Evolutionary conservation across 805 yeast genomes (phyloP).

Genomic region (Candida parachauliodes): DNA sequence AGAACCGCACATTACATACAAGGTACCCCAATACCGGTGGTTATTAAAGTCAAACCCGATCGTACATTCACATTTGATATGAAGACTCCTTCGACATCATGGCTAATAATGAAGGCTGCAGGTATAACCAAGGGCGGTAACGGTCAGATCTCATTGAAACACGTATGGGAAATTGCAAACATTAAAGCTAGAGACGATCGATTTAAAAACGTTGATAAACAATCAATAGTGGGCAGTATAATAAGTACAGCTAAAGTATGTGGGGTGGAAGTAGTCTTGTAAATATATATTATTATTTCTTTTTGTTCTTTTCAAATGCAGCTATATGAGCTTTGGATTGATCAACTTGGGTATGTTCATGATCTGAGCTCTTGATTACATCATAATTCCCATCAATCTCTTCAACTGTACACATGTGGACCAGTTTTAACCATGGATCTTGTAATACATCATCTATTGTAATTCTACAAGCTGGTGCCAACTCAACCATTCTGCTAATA

Average conservation of each 20-base stretch:
- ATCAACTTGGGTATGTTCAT: slow-evolving; percentile 83
- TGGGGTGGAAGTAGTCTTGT: slow-evolving; percentile 71
- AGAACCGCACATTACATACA: slow-evolving; percentile 84
- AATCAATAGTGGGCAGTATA: slow-evolving; percentile 76
- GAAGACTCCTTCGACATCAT: slow-evolving; percentile 90
- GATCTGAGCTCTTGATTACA: slow-evolving; percentile 50
- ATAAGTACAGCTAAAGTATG: slow-evolving; percentile 85
- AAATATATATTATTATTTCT: slow-evolving; percentile 29
- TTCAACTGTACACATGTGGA: slow-evolving; percentile 67
- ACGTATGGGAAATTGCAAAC: slow-evolving; percentile 91
- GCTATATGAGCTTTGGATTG: slow-evolving; percentile 96
- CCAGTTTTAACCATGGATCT: slow-evolving; percentile 63
- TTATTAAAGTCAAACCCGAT: slow-evolving; percentile 86
- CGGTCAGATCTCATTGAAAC: slow-evolving; percentile 76
- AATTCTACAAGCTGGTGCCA: slow-evolving; percentile 83
- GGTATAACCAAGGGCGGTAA: slow-evolving; percentile 74
- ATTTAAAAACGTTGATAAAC: slow-evolving; percentile 66
- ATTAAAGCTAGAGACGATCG: slow-evolving; percentile 83
- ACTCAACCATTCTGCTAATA: slow-evolving; percentile 71
- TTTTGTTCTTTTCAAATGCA: slow-evolving; percentile 80
- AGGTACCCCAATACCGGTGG: slow-evolving; percentile 86
- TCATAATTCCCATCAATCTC: slow-evolving; percentile 34
- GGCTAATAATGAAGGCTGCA: slow-evolving; percentile 78
- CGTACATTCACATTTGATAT: slow-evolving; percentile 81
- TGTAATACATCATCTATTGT: slow-evolving; percentile 74